Base-by-base conservation (phyloP, 108 stramenopile genomes). In the Epithemia pelagica region DNA sequence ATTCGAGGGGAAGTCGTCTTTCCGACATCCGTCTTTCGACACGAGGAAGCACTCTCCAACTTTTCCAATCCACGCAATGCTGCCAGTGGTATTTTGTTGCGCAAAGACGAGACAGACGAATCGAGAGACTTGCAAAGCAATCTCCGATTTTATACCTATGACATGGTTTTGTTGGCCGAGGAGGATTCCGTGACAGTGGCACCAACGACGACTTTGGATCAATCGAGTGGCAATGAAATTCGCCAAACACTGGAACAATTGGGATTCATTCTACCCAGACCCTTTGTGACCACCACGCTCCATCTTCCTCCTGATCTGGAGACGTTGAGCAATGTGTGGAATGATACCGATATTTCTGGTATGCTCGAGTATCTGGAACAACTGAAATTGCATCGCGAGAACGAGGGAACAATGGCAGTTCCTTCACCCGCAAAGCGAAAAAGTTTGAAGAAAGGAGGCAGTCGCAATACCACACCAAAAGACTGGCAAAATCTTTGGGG, bases 51-150 rank as follows among this genome's bases (percentile, higher is more conserved):
- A 0, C 26, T 63, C 23, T 27, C 25, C 37, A 69, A 69, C 28
- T 91, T 92, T 77, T 77, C 92, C 28, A 97, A 91, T 76, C 80
- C 96, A 18, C 84, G 96, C 22, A 97, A 96, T 78, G 93, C 93
- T 22, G 96, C 95, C 23, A 87, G 91, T 21, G 96, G 96, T 8
- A 91, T 93, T 54, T 73, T 97, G 37, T 76, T 95, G 8, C 80
- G 90, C 28, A 92, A 86, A 72, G 82, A 84, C 33, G 64, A 27
- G 25, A 29, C 54, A 2, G 65, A 62, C 27, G 55, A 70, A 66
- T 64, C 78, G 26, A 58, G 75, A 30, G 62, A 62, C 30, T 64
- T 82, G 30, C 76, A 82, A 53, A 80, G 88, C 30, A 67, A 71
- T 7, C 82, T 93, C 23, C 62, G 69, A 1, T 97, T 97, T 70